A percentile compares a stretch with the other conserved stretches of the same genome.
These are phyloP conservation scores for Scleromitrula shiraiana DNA, from an alignment of 2,329 filamentous ascomycete genomes.

Conservation along the genomic window DNA sequence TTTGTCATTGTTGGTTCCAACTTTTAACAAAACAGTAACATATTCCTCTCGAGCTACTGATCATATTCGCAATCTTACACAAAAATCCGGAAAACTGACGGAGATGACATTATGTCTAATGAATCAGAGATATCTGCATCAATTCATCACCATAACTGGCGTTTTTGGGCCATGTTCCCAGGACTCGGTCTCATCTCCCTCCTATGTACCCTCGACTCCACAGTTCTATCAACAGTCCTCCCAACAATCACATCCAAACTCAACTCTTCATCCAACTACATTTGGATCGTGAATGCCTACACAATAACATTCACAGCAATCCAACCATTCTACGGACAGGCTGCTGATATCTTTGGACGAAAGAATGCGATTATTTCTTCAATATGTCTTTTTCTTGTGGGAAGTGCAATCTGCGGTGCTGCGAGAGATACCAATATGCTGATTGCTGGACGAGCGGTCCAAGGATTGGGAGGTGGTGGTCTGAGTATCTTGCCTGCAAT, in stretches of 20 bases:
- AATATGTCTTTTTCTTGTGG: constrained; percentile 41
- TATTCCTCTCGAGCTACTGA: too few relatives aligned
- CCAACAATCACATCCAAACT: constrained; percentile 16
- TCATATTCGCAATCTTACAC: too few relatives aligned
- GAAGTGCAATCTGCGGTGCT: constrained; percentile 40
- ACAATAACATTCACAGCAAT: constrained; percentile 11
- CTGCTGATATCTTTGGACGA: constrained; percentile 46
- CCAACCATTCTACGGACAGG: constrained; percentile 33
- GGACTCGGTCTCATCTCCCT: too few relatives aligned
- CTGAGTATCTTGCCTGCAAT: not conserved
- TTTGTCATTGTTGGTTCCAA: too few relatives aligned
- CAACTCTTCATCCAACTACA: constrained; percentile 6
- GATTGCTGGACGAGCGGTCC: not conserved
- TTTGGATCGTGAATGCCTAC: constrained; percentile 15
- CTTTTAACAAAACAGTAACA: too few relatives aligned
- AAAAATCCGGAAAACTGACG: too few relatives aligned
- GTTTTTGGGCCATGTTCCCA: too few relatives aligned
- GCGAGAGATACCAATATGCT: not conserved
- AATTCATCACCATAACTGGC: too few relatives aligned
- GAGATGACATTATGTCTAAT: too few relatives aligned
- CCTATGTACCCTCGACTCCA: constrained; percentile 15
- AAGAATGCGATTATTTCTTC: constrained; percentile 34
- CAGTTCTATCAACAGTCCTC: constrained; percentile 14
- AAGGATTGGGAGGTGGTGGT: not conserved
- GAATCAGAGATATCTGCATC: too few relatives aligned